Percentiles rank a stretch among this genome's conserved stretches.
Conservation (phyloP, 129 eudicot species). For the Saussurea involucrata region DNA sequence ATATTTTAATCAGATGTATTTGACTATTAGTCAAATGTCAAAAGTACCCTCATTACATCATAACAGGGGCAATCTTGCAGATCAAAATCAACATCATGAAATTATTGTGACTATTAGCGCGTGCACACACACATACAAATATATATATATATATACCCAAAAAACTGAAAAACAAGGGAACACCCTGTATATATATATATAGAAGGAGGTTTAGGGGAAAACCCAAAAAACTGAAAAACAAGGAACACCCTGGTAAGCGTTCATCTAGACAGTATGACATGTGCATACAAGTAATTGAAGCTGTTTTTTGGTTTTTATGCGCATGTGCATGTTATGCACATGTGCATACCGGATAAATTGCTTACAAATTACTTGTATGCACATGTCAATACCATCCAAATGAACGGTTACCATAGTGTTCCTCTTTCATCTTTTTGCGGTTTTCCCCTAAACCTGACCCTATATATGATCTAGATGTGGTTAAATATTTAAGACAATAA, state of each 20-base stretch:
- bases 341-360: not conserved
- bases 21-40: not conserved
- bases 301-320: not conserved
- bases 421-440: not conserved
- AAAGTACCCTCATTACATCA: not conserved
- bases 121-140: too few relatives aligned
- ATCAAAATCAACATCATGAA: not conserved
- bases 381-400: not conserved
- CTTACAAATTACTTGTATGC: not conserved
- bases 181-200: too few relatives aligned
- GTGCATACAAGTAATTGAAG: not conserved
- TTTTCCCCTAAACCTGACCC: not conserved
- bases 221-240: too few relatives aligned
- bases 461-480: not conserved
- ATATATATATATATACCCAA: too few relatives aligned
- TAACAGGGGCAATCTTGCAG: not conserved
- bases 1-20: not conserved
- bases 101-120: not conserved
- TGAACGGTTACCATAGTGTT: not conserved
- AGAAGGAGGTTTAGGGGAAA: too few relatives aligned
- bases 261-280: not conserved
- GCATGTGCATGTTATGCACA: not conserved
- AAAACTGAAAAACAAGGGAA: too few relatives aligned
- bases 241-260: not conserved
- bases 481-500: slow-evolving; percentile 2